Percentiles rank a stretch among this genome's conserved stretches.
Conservation (phyloP, 2,329 filamentous ascomycete genomes). For the Alternaria arbusti region DNA sequence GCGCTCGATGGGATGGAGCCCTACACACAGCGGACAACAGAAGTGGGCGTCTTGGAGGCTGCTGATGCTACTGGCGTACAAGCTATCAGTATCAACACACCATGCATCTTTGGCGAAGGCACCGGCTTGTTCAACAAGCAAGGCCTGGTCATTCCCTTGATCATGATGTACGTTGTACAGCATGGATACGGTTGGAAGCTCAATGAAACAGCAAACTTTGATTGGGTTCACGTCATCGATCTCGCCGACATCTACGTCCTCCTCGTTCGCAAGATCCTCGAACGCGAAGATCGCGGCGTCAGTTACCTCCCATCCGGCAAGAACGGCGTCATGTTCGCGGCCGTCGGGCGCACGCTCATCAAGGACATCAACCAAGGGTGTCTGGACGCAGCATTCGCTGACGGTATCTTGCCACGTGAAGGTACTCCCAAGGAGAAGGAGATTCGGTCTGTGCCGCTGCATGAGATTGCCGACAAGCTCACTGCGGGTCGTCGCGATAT, state of each 20-base stretch:
- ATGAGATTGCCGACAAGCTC: slow-evolving; percentile 21
- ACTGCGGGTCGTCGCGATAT: slow-evolving; percentile 16
- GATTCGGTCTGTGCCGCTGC: slow-evolving; percentile 12
- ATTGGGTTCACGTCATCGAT: slow-evolving; percentile 25
- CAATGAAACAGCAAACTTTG: slow-evolving; percentile 26
- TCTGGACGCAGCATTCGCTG: slow-evolving; percentile 22
- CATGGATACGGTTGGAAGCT: slow-evolving; percentile 26
- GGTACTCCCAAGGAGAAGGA: slow-evolving; percentile 21
- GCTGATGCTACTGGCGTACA: slow-evolving; percentile 15
- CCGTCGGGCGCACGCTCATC: slow-evolving; percentile 15
- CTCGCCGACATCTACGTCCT: slow-evolving; percentile 22
- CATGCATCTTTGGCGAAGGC: slow-evolving; percentile 24
- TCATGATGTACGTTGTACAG: slow-evolving; percentile 19
- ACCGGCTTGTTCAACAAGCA: slow-evolving; percentile 20
- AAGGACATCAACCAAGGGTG: slow-evolving; percentile 20
- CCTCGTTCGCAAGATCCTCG: slow-evolving; percentile 18
- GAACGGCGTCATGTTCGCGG: slow-evolving; percentile 19
- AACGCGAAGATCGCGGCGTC: slow-evolving; percentile 20
- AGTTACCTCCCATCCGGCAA: slow-evolving; percentile 18
- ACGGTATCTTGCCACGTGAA: slow-evolving; percentile 16
- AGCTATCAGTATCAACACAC: slow-evolving; percentile 21
- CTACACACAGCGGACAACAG: slow-evolving; percentile 21
- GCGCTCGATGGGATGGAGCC: slow-evolving; percentile 7
- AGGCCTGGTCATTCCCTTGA: slow-evolving; percentile 19
- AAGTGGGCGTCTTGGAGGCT: slow-evolving; percentile 16